Conservation (phyloP, 2,329 filamentous ascomycete species). For the Paraconiothyrium sp. region DNA sequence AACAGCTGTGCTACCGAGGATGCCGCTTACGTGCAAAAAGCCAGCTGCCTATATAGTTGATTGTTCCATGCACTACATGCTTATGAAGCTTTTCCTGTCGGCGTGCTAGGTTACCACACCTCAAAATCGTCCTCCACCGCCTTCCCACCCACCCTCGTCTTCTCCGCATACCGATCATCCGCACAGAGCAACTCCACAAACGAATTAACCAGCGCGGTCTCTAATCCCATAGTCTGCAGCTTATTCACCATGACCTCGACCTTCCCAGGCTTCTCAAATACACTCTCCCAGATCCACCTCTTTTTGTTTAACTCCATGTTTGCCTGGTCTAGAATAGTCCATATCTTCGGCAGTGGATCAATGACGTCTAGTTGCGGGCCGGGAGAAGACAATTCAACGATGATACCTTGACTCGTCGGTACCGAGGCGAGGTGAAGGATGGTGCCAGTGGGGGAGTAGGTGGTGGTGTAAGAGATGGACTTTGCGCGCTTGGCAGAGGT, state of each 20-base stretch:
- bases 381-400: slow-evolving; percentile 38
- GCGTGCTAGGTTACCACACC: background rate
- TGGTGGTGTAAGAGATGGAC: slow-evolving; percentile 26
- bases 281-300: slow-evolving; percentile 35
- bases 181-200: slow-evolving; percentile 35
- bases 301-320: slow-evolving; percentile 45
- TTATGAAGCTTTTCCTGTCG: too few relatives aligned
- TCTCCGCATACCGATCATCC: slow-evolving; percentile 28
- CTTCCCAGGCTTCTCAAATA: slow-evolving; percentile 12
- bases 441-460: slow-evolving; percentile 35
- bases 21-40: too few relatives aligned
- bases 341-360: slow-evolving; percentile 41
- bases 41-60: too few relatives aligned
- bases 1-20: too few relatives aligned
- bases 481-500: slow-evolving; percentile 40
- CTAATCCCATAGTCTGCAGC: slow-evolving; percentile 28
- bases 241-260: slow-evolving; percentile 23
- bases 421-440: slow-evolving; percentile 36
- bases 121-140: slow-evolving; percentile 8
- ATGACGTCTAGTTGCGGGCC: slow-evolving; percentile 46
- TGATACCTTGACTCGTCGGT: slow-evolving; percentile 32
- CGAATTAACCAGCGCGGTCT: slow-evolving; percentile 27
- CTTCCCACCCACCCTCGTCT: background rate
- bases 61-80: too few relatives aligned
- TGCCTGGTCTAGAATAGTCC: slow-evolving; percentile 40